phyloP scores from a whole-genome alignment of 1,284 basidiomycete species.

The Cutaneotrichosporon sp. region DNA sequence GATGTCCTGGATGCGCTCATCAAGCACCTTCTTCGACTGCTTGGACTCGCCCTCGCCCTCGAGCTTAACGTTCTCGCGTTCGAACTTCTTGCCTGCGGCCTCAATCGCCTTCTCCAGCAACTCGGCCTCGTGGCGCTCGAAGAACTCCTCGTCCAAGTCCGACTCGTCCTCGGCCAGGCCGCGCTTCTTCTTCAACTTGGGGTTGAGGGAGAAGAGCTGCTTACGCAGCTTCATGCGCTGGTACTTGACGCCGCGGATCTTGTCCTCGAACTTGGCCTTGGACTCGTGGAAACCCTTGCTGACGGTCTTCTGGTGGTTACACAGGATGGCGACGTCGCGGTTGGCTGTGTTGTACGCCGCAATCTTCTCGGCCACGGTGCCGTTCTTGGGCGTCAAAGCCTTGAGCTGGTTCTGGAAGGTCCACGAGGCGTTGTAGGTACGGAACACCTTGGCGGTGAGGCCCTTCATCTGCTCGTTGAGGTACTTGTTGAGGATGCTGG shows the following conservation, averaged over 20 bases:
- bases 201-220: conserved; percentile 70
- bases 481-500: conserved; percentile 82
- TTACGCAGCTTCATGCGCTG: conserved; percentile 90
- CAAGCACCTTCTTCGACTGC: conserved; percentile 68
- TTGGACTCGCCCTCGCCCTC: conserved; percentile 67
- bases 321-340: conserved; percentile 89
- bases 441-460: conserved; percentile 95
- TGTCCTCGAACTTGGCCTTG: conserved; percentile 88
- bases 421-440: conserved; percentile 96
- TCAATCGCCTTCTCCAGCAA: conserved; percentile 80
- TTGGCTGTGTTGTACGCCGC: conserved; percentile 95
- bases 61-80: conserved; percentile 83
- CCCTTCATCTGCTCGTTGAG: conserved; percentile 91
- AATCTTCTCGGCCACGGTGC: conserved; percentile 84
- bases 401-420: conserved; percentile 90
- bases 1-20: conserved; percentile 74
- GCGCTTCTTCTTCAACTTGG: conserved; percentile 79
- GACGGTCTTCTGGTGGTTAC: conserved; percentile 94
- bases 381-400: conserved; percentile 65
- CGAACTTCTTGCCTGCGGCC: conserved; percentile 82
- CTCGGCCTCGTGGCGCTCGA: conserved; percentile 77
- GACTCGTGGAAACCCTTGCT: conserved; percentile 87
- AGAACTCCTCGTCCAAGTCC: conserved; percentile 89
- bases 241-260: conserved; percentile 78
- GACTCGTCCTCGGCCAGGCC: conserved; percentile 78